Evolutionary conservation across 257 asterid genomes (phyloP).

Genomic region (Anisodus tanguticus): DNA sequence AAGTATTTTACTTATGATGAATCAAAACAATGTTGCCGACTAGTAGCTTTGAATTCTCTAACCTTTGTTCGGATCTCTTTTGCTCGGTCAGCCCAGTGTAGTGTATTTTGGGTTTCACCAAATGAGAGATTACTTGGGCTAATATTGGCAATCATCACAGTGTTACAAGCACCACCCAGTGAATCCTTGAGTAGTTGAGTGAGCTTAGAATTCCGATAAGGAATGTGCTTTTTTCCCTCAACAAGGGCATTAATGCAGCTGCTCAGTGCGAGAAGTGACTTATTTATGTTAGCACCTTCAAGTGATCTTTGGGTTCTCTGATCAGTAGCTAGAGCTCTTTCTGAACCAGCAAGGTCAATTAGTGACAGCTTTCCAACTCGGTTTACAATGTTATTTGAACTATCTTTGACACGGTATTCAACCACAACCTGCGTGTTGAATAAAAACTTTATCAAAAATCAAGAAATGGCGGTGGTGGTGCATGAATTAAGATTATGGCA

Average conservation of each 20-base stretch:
- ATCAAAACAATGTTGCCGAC: no score
- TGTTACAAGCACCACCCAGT: conserved; percentile 65
- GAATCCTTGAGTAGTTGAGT: conserved; percentile 75
- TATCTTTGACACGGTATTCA: conserved; percentile 54
- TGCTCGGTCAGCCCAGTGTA: conserved; percentile 79
- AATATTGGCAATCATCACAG: conserved; percentile 72
- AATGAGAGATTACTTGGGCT: conserved; percentile 63
- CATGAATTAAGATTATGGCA: not conserved
- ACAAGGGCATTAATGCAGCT: conserved; percentile 75
- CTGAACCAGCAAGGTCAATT: conserved; percentile 78
- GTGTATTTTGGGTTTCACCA: conserved; percentile 70
- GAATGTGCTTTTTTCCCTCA: conserved; percentile 74
- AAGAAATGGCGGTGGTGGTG: not conserved
- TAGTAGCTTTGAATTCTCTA: not conserved
- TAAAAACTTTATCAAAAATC: not conserved
- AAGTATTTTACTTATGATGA: not conserved
- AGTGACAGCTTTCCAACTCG: conserved; percentile 69
- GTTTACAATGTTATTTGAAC: conserved; percentile 45
- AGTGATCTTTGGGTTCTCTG: conserved; percentile 70
- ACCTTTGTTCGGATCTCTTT: conserved; percentile 69
- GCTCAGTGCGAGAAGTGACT: conserved; percentile 68
- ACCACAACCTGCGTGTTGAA: conserved; percentile 46
- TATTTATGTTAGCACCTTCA: conserved; percentile 71
- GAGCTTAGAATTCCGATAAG: conserved; percentile 71
- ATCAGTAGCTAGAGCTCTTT: conserved; percentile 76